Percentiles rank a stretch among this genome's conserved stretches.
phyloP scores from a whole-genome alignment of 2,329 filamentous ascomycete genomes.

The Sporothrix inflata region DNA sequence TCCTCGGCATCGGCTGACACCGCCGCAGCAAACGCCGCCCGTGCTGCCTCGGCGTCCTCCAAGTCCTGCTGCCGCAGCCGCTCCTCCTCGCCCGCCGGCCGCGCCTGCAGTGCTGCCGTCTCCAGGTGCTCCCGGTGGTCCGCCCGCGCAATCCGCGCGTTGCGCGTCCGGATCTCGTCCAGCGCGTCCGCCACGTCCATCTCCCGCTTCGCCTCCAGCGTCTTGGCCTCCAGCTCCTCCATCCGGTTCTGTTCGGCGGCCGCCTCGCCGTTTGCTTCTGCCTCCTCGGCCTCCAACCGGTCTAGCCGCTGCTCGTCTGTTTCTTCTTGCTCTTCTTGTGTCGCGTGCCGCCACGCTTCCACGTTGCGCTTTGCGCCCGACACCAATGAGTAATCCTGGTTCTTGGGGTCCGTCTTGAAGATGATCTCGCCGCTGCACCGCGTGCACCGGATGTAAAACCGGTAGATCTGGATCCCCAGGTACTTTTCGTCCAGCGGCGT shows the following conservation, averaged over 20 bases:
- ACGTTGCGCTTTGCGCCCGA: slow-evolving; percentile 89
- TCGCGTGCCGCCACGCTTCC: slow-evolving; percentile 77
- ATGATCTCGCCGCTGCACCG: slow-evolving; percentile 85
- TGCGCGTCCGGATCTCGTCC: slow-evolving; percentile 90
- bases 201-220: slow-evolving; percentile 86
- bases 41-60: slow-evolving; percentile 83
- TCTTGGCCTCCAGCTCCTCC: slow-evolving; percentile 93
- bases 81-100: slow-evolving; percentile 61
- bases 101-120: slow-evolving; percentile 53
- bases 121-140: slow-evolving; percentile 69
- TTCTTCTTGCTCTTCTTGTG: slow-evolving; percentile 57
- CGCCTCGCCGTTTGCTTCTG: slow-evolving; percentile 48
- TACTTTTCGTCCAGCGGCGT: slow-evolving; percentile 84
- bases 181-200: slow-evolving; percentile 96
- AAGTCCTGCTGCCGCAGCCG: slow-evolving; percentile 69
- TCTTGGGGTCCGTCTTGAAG: slow-evolving; percentile 93
- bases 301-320: slow-evolving; percentile 87
- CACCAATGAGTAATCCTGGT: slow-evolving; percentile 77
- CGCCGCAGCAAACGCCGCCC: slow-evolving; percentile 72
- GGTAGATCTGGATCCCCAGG: slow-evolving; percentile 81
- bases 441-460: slow-evolving; percentile 91
- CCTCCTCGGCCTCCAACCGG: slow-evolving; percentile 76
- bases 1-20: slow-evolving; percentile 55
- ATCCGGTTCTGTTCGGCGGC: slow-evolving; percentile 81
- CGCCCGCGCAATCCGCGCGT: slow-evolving; percentile 81